phyloP scores from a whole-genome alignment of 805 yeast genomes.

The Myxozyma lipomycoides region DNA sequence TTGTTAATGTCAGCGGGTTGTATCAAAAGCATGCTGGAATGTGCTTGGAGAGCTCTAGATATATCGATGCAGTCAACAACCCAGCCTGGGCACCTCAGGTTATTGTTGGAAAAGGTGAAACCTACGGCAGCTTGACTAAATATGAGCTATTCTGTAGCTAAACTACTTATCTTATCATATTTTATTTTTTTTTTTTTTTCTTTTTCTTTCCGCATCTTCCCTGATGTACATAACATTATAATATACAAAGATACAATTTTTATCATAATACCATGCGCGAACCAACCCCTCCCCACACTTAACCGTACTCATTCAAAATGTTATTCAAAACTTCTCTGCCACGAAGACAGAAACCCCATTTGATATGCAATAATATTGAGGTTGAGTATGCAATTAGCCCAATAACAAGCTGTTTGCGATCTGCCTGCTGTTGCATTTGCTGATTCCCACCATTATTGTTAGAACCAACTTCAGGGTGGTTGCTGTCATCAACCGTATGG shows the following conservation, averaged over 20 bases:
- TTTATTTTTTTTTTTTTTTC: too few species aligned
- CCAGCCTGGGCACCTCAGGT: constrained; percentile 50
- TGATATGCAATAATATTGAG: constrained; percentile 19
- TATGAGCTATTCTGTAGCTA: constrained; percentile 28
- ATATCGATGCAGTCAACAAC: constrained; percentile 50
- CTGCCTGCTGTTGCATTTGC: neutral
- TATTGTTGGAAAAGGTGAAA: constrained; percentile 46
- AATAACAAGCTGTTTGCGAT: constrained; percentile 23
- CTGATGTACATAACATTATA: neutral
- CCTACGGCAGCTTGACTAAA: constrained; percentile 49
- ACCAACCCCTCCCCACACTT: neutral
- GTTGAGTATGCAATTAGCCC: constrained; percentile 28
- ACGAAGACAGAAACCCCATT: constrained; percentile 29
- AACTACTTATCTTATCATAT: neutral
- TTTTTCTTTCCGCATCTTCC: too few species aligned
- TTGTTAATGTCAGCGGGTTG: constrained; percentile 39
- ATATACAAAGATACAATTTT: neutral
- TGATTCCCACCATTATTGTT: neutral
- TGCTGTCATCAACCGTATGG: neutral
- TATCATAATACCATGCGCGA: neutral
- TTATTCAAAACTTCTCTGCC: constrained; percentile 27
- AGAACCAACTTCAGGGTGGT: neutral
- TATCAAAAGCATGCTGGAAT: constrained; percentile 46
- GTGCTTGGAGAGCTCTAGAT: constrained; percentile 61
- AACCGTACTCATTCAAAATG: constrained; percentile 20